Evolutionary conservation across 2,329 filamentous ascomycete genomes (phyloP), one percentile per base, ranked within the genome.

Genomic region (Daldinia sp.): DNA sequence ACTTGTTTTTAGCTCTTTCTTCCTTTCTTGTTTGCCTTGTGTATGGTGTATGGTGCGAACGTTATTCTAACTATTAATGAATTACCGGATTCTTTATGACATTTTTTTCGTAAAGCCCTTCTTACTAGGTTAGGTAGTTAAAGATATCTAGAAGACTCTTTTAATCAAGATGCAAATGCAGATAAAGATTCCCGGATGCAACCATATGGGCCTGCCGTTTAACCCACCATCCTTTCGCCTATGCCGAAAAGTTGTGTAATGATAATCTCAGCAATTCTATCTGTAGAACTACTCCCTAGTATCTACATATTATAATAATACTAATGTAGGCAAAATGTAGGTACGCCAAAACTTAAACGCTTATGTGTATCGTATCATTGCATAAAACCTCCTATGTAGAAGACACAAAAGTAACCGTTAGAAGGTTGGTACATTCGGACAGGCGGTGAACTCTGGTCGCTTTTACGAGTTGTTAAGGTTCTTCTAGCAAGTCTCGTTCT

Each of bases 361-460:
- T 43, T 23, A 47, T 48, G 51, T 58, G 41, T 54, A 54, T 27
- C 55, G 54, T 56, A 43, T 35, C 45, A 62, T 65, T 35, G 39
- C 63, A 54, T 49, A 64, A n/a, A n/a, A 45, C 21, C 23, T n/a
- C 39, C 30, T 32, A 50, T 35, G 19, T 50, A 50, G n/a, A 30
- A 17, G 30, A 17, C 6, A 32, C 6, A 29, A 30, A 35, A 43
- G 9, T n/a, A n/a, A n/a, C n/a, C n/a, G n/a, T n/a, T n/a, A n/a
- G n/a, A n/a, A n/a, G 32, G 35, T 27, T 59, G 29, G 57, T 54
- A 50, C 29, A n/a, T 41, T 43, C 50, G 49, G 35, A 50, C 43
- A 63, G 56, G 64, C 64, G 64, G 64, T 67, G 64, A 67, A 57
- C 64, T 61, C 54, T 55, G 32, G n/a, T 50, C 39, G 34, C 29